Percentiles rank a stretch among this genome's conserved stretches.
Conservation (phyloP, 306 rosid genomes). For the Canavalia gladiata region DNA sequence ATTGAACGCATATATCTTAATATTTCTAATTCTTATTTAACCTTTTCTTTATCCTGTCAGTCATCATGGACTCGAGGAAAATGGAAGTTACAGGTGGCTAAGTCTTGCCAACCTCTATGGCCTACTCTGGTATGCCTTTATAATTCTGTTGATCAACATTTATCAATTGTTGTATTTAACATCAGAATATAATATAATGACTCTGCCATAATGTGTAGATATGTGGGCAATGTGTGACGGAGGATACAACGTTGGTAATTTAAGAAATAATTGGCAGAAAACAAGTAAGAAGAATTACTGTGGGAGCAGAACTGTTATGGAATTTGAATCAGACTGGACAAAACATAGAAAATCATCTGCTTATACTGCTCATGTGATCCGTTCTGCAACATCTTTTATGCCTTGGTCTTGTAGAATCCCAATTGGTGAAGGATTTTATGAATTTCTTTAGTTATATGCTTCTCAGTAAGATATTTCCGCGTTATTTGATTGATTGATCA, state of each 20-base stretch:
- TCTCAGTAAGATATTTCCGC: constrained; percentile 35
- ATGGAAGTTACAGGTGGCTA: constrained; percentile 88
- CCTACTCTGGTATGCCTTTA: constrained; percentile 60
- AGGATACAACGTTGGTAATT: constrained; percentile 51
- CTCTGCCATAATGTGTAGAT: constrained; percentile 53
- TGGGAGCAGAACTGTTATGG: constrained; percentile 81
- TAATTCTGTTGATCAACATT: constrained; percentile 16
- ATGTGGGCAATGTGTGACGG: constrained; percentile 71
- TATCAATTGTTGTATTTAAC: constrained; percentile 3
- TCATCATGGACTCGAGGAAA: constrained; percentile 48
- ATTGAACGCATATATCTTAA: constrained; percentile 4
- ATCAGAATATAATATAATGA: not conserved
- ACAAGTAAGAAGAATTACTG: constrained; percentile 43
- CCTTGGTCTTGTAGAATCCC: constrained; percentile 96
- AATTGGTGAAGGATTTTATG: constrained; percentile 81
- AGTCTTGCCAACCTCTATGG: constrained; percentile 63
- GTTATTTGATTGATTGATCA: constrained; percentile 50
- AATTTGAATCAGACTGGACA: constrained; percentile 82
- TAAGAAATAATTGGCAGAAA: constrained; percentile 48
- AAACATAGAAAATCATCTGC: constrained; percentile 78
- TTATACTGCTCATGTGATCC: constrained; percentile 78
- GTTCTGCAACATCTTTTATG: constrained; percentile 80
- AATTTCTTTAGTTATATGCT: constrained; percentile 62
- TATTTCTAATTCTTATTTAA: constrained; percentile 18
- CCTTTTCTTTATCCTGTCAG: constrained; percentile 31